These are phyloP conservation scores for Suillus ampliporus DNA, from an alignment of 768 basidiomycete genomes.

Conservation along the genomic window DNA sequence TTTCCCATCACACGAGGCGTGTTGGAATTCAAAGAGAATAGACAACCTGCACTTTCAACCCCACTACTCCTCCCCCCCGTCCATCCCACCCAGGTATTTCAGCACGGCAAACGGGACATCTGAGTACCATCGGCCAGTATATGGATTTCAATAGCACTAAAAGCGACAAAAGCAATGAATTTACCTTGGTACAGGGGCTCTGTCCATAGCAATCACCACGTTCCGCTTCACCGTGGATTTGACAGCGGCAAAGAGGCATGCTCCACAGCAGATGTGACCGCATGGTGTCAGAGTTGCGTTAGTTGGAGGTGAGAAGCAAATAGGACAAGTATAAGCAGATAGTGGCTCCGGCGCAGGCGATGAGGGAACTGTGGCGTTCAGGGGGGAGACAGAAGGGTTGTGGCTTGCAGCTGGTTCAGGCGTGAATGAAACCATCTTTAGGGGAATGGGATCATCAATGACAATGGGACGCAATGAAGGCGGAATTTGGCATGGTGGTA, in stretches of 20 bases:
- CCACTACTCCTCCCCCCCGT: slow-evolving; percentile 68
- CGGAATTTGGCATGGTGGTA: not conserved
- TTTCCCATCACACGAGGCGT: slow-evolving; percentile 1
- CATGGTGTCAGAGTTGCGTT: slow-evolving; percentile 82
- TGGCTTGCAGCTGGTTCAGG: slow-evolving; percentile 8
- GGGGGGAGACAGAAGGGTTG: slow-evolving; percentile 3
- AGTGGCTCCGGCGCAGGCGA: slow-evolving; percentile 40
- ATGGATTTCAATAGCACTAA: not conserved
- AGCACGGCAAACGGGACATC: slow-evolving; percentile 77
- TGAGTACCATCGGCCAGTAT: slow-evolving; percentile 22
- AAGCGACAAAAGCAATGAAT: slow-evolving; percentile 20
- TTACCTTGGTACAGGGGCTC: slow-evolving; percentile 46
- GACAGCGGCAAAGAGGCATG: slow-evolving; percentile 76
- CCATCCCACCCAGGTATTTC: slow-evolving; percentile 74
- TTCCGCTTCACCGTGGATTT: slow-evolving; percentile 63
- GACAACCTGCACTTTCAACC: slow-evolving; percentile 49
- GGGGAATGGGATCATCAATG: slow-evolving; percentile 5
- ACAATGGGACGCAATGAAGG: slow-evolving; percentile 3
- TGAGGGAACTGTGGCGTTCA: slow-evolving; percentile 5
- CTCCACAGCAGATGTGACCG: slow-evolving; percentile 79
- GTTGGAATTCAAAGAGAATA: slow-evolving; percentile 28
- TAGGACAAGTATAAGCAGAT: slow-evolving; percentile 75
- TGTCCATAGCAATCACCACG: slow-evolving; percentile 37
- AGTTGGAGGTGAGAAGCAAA: slow-evolving; percentile 77
- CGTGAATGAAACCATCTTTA: not conserved